Base-by-base conservation (phyloP, 129 eudicot species). In the sunflower (Helianthus annuus) region DNA sequence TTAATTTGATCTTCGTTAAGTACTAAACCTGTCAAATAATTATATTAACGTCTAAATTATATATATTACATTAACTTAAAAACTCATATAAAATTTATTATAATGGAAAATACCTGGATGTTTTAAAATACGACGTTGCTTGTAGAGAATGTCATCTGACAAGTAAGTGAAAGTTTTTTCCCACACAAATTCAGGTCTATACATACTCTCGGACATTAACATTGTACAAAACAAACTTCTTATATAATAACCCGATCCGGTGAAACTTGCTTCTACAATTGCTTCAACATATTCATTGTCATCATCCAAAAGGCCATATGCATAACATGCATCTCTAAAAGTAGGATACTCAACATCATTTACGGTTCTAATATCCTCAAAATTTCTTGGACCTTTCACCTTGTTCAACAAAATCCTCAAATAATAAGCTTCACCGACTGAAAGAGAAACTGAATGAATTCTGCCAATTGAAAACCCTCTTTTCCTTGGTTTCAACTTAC, bases 301-400 rank as follows among this genome's bases (percentile, higher is more conserved):
- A 66, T 66, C n/a, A 7, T 17, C 2, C 55, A 51, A 66, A 66
- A 66, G 70, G 4, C 70, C 70, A 17, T 44, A 6, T 10, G 70
- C 39, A 45, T 66, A 66, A 22, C 70, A 66, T 3, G 70, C 39
- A 0, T 66, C 70, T 46, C 10, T 44, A 22, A 42, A 66, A 36
- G 55, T 44, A 9, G 15, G 10, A 22, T 1, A 66, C 0, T 2
- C 4, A 6, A 19, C 6, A 2, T 55, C 70, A 66, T 66, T 45
- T 1, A 66, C 38, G 5, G 55, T 66, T 19, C 70, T 32, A 66
- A 66, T 66, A 1, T 66, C 55, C 11, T 44, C 38, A 12, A 42
- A 45, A 0, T 17, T 2, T 10, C 1, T 22, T 4, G 70, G 70
- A 10, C 55, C 70, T 22, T 45, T 66, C 3, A 66, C 54, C 10